Evolutionary conservation across 2,329 filamentous ascomycete genomes (phyloP).

Genomic region (Fusarium siculi): DNA sequence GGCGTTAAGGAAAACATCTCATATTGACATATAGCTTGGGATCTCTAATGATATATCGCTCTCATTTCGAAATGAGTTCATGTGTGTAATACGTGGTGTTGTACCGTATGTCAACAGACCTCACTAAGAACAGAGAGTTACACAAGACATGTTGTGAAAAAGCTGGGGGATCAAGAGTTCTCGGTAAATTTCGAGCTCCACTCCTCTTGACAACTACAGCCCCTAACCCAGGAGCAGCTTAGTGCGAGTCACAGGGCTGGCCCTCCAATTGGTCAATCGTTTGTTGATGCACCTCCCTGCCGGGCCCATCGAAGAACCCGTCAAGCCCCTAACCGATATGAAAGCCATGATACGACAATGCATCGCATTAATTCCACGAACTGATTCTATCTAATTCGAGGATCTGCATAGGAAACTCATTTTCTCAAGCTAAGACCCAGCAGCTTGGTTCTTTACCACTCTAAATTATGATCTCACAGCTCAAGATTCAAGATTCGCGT

Average conservation of each 20-base stretch:
- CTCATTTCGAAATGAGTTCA: background rate
- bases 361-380: background rate
- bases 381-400: background rate
- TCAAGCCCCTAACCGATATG: background rate
- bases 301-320: background rate
- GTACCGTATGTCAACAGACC: background rate
- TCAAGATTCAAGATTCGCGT: background rate
- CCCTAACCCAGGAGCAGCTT: background rate
- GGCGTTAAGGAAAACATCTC: background rate
- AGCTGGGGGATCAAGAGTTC: constrained; percentile 23
- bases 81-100: background rate
- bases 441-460: background rate
- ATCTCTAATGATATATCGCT: background rate
- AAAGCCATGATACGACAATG: background rate
- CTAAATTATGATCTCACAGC: background rate
- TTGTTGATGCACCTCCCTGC: background rate
- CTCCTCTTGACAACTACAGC: background rate
- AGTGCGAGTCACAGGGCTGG: background rate
- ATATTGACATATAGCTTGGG: background rate
- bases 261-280: background rate
- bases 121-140: background rate
- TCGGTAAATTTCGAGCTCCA: constrained; percentile 25
- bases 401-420: background rate
- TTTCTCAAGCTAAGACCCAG: background rate
- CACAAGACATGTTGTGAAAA: constrained; percentile 26